Base-by-base conservation (phyloP, 139 green algal genomes). In the Closterium sp. region DNA sequence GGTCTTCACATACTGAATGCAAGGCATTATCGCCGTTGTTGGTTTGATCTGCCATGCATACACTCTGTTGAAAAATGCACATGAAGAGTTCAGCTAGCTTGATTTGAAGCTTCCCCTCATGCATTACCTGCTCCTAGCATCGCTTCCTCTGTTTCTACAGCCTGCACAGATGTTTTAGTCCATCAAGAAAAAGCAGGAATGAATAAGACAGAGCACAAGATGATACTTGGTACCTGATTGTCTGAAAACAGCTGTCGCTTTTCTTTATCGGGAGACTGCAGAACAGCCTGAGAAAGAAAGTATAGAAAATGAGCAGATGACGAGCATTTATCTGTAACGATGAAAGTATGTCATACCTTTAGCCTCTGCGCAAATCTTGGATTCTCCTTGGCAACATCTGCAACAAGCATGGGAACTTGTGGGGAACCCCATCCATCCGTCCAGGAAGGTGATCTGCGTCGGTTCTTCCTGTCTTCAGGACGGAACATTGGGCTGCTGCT, bases 391-490 rank as follows among this genome's bases (percentile, higher is more conserved):
- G 85, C 85, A 87, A 87, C 28, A 87, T 87, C 85, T 87, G 85
- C n/a, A 31, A 87, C 85, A 17, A 87, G 85, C n/a, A 87, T 31
- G 28, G 85, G 85, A 32, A 87, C 85, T 21, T 87, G n/a, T 28
- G 85, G 85, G 10, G 85, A 87, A 21, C 85, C 85, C n/a, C n/a
- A 87, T 31, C 85, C 85, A 87, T 87, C 85, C 27, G 85, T 87
- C 85, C 85, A 87, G 21, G 85, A 87, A 21, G 85, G 85, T 87
- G 85, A 87, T 30, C 85, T 22, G 27, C 85, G 85, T 87, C 28
- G 21, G 13, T 31, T 87, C 28, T 32, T 87, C 27, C 28, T 87
- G 85, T 87, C 85, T 29, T 87, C 62, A 13, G 62, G 62, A 79
- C 62, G 62, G 5, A 79, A 79, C 62, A 79, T 79, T 79, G 62